phyloP scores from a whole-genome alignment of 179 eudicot species.

The Heliamphora pulchella region DNA sequence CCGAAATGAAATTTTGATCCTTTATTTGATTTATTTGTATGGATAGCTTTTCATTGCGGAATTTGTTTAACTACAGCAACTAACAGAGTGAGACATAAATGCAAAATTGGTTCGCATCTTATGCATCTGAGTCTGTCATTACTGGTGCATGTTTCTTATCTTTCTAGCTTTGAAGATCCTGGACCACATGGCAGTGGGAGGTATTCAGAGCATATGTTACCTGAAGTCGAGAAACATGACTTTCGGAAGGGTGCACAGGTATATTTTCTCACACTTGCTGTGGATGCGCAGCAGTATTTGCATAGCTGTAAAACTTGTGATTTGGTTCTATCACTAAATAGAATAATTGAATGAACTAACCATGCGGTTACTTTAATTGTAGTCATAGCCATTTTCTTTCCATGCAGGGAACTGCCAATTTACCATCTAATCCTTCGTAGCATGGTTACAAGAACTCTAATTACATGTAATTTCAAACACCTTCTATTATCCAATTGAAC shows the following conservation, averaged over 20 bases:
- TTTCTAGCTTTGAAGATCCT: constrained; percentile 81
- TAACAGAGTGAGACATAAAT: not conserved
- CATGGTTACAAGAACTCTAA: not conserved
- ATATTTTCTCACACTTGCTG: constrained; percentile 13
- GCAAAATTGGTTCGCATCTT: not conserved
- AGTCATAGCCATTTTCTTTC: not conserved
- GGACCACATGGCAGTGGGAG: constrained; percentile 96
- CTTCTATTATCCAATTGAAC: not conserved
- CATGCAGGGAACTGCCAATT: not conserved
- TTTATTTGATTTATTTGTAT: not conserved
- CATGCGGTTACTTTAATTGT: not conserved
- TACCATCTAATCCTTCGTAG: not conserved
- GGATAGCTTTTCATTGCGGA: not conserved
- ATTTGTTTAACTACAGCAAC: not conserved
- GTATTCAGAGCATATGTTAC: constrained; percentile 79
- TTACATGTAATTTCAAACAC: not conserved
- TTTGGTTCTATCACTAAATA: no score
- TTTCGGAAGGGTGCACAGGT: constrained; percentile 98
- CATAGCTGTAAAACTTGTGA: not conserved
- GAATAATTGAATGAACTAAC: not conserved
- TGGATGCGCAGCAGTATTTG: not conserved
- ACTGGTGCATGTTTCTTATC: constrained; percentile 8
- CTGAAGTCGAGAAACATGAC: constrained; percentile 72
- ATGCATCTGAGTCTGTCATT: not conserved
- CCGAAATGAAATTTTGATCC: no score